A percentile compares a stretch with the other conserved stretches of the same genome.
Evolutionary conservation across 1,139 yeast genomes (phyloP).

Genomic region (Lodderomyces margitis): DNA sequence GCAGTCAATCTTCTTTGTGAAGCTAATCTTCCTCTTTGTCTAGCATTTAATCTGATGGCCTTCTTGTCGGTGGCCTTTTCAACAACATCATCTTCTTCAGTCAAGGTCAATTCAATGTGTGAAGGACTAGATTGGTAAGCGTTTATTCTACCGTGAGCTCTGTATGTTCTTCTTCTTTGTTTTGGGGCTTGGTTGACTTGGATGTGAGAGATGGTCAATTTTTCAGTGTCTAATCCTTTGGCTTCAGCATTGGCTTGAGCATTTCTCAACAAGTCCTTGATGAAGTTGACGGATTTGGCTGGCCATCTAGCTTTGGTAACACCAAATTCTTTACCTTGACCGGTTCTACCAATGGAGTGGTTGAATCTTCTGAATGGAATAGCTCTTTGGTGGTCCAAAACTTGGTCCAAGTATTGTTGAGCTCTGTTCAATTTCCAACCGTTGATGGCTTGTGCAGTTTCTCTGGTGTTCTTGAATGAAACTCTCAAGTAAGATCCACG

Average conservation of each 20-base stretch:
- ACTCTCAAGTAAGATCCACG: conserved; percentile 99
- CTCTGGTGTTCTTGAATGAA: conserved; percentile 99
- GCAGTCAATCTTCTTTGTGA: conserved; percentile 57
- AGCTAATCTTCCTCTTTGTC: conserved; percentile 93
- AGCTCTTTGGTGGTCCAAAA: conserved; percentile 97
- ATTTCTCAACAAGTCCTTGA: conserved; percentile 91
- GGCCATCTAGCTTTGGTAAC: conserved; percentile 99
- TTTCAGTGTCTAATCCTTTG: conserved; percentile 95
- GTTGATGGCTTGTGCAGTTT: conserved; percentile 96
- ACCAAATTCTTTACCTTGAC: conserved; percentile 99
- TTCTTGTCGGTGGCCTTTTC: conserved; percentile 88
- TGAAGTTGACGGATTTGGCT: conserved; percentile 94
- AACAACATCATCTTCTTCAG: conserved; percentile 94
- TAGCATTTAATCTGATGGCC: conserved; percentile 77
- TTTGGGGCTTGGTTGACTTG: conserved; percentile 99
- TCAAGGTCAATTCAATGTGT: conserved; percentile 95
- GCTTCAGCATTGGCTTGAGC: conserved; percentile 99
- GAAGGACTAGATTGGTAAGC: conserved; percentile 98
- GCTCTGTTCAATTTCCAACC: conserved; percentile 98
- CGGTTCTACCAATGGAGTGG: conserved; percentile 97
- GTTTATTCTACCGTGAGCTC: conserved; percentile 99
- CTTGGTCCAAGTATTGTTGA: conserved; percentile 94
- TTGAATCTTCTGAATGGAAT: conserved; percentile 99
- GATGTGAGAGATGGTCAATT: conserved; percentile 93
- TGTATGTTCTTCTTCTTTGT: conserved; percentile 99